Evolutionary conservation across 164 flowering plant genomes (phyloP), one percentile per base, ranked within the genome.

Genomic region (Vitis labrusca): DNA sequence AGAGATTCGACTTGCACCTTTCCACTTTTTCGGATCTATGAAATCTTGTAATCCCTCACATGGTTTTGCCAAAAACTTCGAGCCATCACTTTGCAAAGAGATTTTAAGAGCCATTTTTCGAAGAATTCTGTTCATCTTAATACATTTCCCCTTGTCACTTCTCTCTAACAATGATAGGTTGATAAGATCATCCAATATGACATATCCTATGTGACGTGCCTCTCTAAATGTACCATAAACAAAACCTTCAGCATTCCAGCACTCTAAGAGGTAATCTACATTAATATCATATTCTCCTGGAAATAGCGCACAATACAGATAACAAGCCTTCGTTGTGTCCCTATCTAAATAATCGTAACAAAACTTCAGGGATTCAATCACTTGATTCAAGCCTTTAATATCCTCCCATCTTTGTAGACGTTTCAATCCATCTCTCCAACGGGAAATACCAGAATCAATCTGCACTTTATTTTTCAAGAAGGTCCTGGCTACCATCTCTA

Each of bases 181-280:
- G 1, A 17, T 29, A 10, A 71, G 74, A 12, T 59, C 59, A 37
- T 52, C 60, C 10, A 72, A 2, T 15, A 65, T 27, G 6, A 16
- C 10, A 47, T 8, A 32, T 9, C 70, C 70, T 17, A 47, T 59
- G 15, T 14, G 17, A 10, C 51, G 14, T 0, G 12, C 23, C 64
- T 56, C 68, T 1, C 44, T 27, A 5, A 63, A 47, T n/a, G n/a
- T n/a, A n/a, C n/a, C 1, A 47, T 58, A 9, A 32, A 32, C 5
- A 32, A 65, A 47, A 14, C 60, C 75, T 32, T 37, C 30, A 29
- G 69, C 75, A 5, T 6, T 66, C 75, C 68, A 72, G 19, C 19
- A 17, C 0, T 17, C n/a, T n/a, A n/a, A n/a, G n/a, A n/a, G n/a
- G n/a, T 54, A 44, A 55, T 71, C 61, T 16, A 8, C 13, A 37